Conservation (phyloP, 2,329 filamentous ascomycete species). For the Hymenoscyphus scutula region DNA sequence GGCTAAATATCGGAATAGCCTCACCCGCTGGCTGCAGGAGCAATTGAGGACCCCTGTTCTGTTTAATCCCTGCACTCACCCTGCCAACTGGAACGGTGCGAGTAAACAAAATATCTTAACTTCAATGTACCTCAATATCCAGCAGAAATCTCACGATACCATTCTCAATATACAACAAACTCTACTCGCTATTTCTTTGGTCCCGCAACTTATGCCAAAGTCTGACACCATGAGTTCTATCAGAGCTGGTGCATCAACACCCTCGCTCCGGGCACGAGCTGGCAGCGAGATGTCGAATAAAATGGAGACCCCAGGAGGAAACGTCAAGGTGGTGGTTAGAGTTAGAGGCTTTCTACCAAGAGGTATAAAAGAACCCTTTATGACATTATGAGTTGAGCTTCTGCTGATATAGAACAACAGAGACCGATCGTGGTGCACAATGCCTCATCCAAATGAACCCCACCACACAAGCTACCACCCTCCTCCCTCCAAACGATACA, state of each 20-base stretch:
- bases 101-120: constrained; percentile 15
- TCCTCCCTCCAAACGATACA: constrained; percentile 64
- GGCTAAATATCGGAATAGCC: background rate
- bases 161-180: constrained; percentile 33
- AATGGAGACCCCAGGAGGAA: constrained; percentile 60
- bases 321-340: constrained; percentile 79
- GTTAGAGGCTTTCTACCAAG: constrained; percentile 75
- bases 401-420: constrained; percentile 46
- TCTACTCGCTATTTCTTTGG: constrained; percentile 41
- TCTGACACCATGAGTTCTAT: constrained; percentile 40
- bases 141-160: constrained; percentile 29
- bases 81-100: constrained; percentile 16
- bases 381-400: background rate
- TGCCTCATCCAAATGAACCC: constrained; percentile 94
- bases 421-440: constrained; percentile 74
- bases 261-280: constrained; percentile 72
- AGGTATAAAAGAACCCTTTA: constrained; percentile 49
- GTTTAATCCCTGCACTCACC: constrained; percentile 16
- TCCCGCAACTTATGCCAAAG: constrained; percentile 47
- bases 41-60: background rate
- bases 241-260: constrained; percentile 72
- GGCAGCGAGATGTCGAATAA: constrained; percentile 55
- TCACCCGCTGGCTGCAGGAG: background rate
- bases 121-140: constrained; percentile 32
- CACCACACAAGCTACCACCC: constrained; percentile 76